Conservation (phyloP, 306 rosid genomes). For the Cicer chorassanicum region DNA sequence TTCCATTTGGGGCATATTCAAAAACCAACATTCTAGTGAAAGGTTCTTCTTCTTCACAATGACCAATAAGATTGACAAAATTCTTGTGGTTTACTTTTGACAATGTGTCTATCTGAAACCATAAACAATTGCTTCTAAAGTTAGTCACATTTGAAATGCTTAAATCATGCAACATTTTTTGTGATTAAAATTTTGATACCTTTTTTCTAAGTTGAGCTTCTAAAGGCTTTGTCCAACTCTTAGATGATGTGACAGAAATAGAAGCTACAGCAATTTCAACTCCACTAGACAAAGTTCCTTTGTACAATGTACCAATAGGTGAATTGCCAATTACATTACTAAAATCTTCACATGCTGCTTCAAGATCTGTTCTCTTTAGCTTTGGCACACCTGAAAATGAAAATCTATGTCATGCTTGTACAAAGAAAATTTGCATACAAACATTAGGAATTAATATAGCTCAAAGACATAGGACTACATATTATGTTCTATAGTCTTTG, state of each 20-base stretch:
- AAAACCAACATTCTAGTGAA: slow-evolving; percentile 94
- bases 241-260: slow-evolving; percentile 54
- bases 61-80: slow-evolving; percentile 85
- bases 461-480: background rate
- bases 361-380: slow-evolving; percentile 78
- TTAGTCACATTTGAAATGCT: slow-evolving; percentile 38
- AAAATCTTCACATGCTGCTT: slow-evolving; percentile 94
- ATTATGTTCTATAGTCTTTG: background rate
- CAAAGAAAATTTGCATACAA: slow-evolving; percentile 5
- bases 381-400: slow-evolving; percentile 76
- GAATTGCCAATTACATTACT: slow-evolving; percentile 84
- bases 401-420: slow-evolving; percentile 37
- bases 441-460: background rate
- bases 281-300: slow-evolving; percentile 95
- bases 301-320: slow-evolving; percentile 73
- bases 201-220: slow-evolving; percentile 81
- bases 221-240: slow-evolving; percentile 66
- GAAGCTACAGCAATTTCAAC: slow-evolving; percentile 88
- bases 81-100: slow-evolving; percentile 94
- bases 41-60: slow-evolving; percentile 88
- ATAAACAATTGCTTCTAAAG: slow-evolving; percentile 2
- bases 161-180: slow-evolving; percentile 21
- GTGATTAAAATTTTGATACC: slow-evolving; percentile 58
- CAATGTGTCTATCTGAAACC: slow-evolving; percentile 68
- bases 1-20: slow-evolving; percentile 94